A percentile compares a stretch with the other conserved stretches of the same genome.
Evolutionary conservation across 441 rosid species (phyloP).

Genomic region (Corymbia citriodora): DNA sequence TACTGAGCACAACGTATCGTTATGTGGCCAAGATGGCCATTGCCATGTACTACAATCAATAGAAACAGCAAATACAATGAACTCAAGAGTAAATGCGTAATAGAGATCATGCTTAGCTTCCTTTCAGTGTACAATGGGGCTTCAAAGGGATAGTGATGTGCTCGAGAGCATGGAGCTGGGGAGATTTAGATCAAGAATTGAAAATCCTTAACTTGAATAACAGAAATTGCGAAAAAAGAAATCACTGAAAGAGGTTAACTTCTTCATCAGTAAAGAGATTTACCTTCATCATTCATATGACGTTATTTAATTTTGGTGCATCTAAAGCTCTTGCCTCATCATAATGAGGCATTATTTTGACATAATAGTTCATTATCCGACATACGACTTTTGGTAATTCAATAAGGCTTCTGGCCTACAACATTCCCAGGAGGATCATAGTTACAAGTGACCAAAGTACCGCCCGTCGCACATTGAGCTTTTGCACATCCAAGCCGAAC

Average conservation of each 20-base stretch:
- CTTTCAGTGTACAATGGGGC: too few species aligned
- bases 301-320: neutral
- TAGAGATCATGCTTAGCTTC: too few species aligned
- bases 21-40: too few species aligned
- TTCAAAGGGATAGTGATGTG: too few species aligned
- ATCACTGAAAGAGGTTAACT: neutral
- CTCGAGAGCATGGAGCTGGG: too few species aligned
- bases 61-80: too few species aligned
- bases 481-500: neutral
- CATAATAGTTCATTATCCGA: neutral
- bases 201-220: neutral
- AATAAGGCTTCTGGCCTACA: neutral
- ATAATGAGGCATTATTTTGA: neutral
- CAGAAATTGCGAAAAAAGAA: neutral
- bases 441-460: neutral
- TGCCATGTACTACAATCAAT: too few species aligned
- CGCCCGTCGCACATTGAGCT: fast-evolving
- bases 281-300: neutral
- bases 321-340: neutral
- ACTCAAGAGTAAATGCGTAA: too few species aligned
- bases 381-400: neutral
- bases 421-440: fast-evolving
- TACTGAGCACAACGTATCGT: too few species aligned
- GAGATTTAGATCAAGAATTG: too few species aligned
- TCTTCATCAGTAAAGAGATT: neutral